Percentiles rank a stretch among this genome's conserved stretches.
These are phyloP conservation scores for Xylaria hypoxylon DNA, from an alignment of 2,329 filamentous ascomycete species.

Conservation along the genomic window DNA sequence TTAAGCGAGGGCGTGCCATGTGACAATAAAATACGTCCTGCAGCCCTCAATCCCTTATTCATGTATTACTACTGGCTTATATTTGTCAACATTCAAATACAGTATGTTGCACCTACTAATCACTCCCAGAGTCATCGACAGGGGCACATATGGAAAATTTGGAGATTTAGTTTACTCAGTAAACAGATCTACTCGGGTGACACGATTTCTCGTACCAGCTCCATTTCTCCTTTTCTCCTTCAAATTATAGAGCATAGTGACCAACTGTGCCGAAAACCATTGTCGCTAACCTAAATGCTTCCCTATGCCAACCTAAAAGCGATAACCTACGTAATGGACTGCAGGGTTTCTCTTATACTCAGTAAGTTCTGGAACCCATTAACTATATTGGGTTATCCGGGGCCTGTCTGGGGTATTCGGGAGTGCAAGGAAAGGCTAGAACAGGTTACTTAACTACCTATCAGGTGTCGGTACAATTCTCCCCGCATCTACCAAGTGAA, in stretches of 20 bases:
- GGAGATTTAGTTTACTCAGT: neutral
- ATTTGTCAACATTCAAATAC: neutral
- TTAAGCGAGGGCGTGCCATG: too few species aligned
- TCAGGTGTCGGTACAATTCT: neutral
- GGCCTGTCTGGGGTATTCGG: neutral
- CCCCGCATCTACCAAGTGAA: conserved; percentile 20
- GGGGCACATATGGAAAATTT: neutral
- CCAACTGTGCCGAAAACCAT: neutral
- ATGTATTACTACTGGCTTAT: neutral
- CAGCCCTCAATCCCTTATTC: neutral
- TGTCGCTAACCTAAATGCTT: conserved; percentile 4
- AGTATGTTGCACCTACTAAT: neutral
- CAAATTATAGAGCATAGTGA: neutral
- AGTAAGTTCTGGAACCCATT: conserved; percentile 13
- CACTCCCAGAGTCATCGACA: neutral
- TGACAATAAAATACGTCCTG: neutral
- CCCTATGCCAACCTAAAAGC: neutral
- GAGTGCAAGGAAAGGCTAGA: neutral
- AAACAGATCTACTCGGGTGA: neutral
- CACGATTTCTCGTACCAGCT: neutral
- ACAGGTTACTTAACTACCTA: neutral
- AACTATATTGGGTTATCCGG: conserved; percentile 7
- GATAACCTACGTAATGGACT: neutral
- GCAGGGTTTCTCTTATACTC: neutral
- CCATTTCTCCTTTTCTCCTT: neutral